phyloP scores from a whole-genome alignment of 2,329 filamentous ascomycete genomes.

The Pleurostoma richardsiae region DNA sequence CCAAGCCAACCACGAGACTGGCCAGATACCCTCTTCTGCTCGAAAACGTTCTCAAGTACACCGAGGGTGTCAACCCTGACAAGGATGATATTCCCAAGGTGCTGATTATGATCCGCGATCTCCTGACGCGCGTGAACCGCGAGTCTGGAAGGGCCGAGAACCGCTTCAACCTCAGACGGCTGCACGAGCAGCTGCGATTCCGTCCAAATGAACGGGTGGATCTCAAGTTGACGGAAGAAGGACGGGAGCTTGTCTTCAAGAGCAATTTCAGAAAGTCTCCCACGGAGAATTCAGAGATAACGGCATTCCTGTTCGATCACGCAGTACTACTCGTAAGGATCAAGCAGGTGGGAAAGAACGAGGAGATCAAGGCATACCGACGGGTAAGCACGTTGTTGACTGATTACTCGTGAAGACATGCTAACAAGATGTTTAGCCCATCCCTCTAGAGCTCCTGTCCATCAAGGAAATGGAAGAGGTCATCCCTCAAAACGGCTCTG shows the following conservation, averaged over 20 bases:
- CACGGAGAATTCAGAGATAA: slow-evolving; percentile 83
- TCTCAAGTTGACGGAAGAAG: slow-evolving; percentile 88
- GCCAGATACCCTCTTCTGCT: slow-evolving; percentile 89
- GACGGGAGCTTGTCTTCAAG: slow-evolving; percentile 90
- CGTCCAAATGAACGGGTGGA: slow-evolving; percentile 86
- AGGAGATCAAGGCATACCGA: slow-evolving; percentile 92
- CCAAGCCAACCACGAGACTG: slow-evolving; percentile 92
- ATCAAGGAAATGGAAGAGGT: slow-evolving; percentile 98
- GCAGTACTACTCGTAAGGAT: slow-evolving; percentile 86
- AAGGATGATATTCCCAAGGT: slow-evolving; percentile 90
- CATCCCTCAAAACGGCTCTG: slow-evolving; percentile 71
- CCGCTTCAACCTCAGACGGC: slow-evolving; percentile 86
- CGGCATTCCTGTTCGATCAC: slow-evolving; percentile 94
- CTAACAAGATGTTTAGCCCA: slow-evolving; percentile 53
- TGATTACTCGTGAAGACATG: not conserved
- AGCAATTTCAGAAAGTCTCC: slow-evolving; percentile 89
- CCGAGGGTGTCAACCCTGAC: slow-evolving; percentile 82
- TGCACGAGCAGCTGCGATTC: slow-evolving; percentile 91
- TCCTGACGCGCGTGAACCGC: slow-evolving; percentile 82
- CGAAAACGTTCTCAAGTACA: slow-evolving; percentile 89
- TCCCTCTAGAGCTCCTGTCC: slow-evolving; percentile 85
- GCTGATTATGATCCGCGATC: slow-evolving; percentile 78
- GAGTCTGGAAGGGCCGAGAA: slow-evolving; percentile 98
- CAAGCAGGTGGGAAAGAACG: slow-evolving; percentile 87
- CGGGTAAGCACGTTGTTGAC: slow-evolving; percentile 40